Conservation (phyloP, 2,329 filamentous ascomycete species). For the Pestalotiopsis sp. region DNA sequence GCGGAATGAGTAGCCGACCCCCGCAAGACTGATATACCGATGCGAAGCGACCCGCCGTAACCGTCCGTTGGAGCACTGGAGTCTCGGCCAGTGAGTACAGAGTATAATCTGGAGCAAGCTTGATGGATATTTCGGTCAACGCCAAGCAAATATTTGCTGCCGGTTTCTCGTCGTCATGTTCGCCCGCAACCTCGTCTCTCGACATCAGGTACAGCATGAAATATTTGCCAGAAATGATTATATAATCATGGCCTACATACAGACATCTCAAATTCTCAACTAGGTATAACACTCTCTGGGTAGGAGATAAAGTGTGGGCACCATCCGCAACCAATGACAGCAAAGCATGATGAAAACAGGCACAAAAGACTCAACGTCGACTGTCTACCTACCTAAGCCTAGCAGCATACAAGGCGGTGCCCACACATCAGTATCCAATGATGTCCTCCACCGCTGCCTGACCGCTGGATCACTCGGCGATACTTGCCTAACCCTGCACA, state of each 20-base stretch:
- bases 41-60: not conserved
- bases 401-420: too few species aligned
- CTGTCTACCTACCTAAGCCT: too few species aligned
- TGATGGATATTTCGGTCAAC: too few species aligned
- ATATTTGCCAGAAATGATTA: not conserved
- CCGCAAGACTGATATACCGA: not conserved
- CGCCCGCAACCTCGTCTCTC: too few species aligned
- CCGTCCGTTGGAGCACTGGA: not conserved
- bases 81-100: not conserved
- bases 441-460: not conserved
- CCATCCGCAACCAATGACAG: not conserved
- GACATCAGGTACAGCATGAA: too few species aligned
- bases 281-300: not conserved
- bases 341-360: not conserved
- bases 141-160: too few species aligned
- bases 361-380: not conserved
- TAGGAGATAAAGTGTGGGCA: not conserved
- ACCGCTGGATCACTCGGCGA: not conserved
- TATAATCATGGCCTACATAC: not conserved
- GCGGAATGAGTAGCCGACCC: not conserved
- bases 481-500: not conserved
- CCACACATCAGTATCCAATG: too few species aligned
- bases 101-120: too few species aligned
- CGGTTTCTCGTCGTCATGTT: too few species aligned
- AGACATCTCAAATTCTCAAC: not conserved